phyloP scores from a whole-genome alignment of 2,329 filamentous ascomycete species.

The Fusarium caatingaense region DNA sequence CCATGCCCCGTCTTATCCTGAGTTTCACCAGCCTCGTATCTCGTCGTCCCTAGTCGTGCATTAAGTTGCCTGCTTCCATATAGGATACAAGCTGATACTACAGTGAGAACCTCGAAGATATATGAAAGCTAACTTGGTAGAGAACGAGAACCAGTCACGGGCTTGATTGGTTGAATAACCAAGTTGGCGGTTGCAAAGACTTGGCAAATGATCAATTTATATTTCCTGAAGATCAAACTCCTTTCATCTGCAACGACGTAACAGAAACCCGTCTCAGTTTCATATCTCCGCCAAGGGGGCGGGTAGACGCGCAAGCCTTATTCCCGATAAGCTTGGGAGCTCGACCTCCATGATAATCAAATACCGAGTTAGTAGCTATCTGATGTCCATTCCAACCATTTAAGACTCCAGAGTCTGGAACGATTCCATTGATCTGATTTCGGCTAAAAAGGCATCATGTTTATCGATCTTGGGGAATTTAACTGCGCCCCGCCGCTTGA shows the following conservation, averaged over 20 bases:
- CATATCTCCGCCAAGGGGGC: slow-evolving; percentile 20
- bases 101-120: neutral
- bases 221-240: neutral
- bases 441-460: slow-evolving; percentile 1
- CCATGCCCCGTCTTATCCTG: neutral
- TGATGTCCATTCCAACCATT: slow-evolving; percentile 4
- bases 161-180: neutral
- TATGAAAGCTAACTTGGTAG: neutral
- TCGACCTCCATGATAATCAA: neutral
- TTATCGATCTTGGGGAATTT: neutral
- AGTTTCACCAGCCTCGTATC: neutral
- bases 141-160: neutral
- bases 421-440: slow-evolving; percentile 14
- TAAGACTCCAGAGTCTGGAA: slow-evolving; percentile 6
- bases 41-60: neutral
- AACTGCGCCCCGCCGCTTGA: slow-evolving; percentile 17
- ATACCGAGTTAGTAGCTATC: neutral
- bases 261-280: slow-evolving; percentile 17
- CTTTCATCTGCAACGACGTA: slow-evolving; percentile 6
- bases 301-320: slow-evolving; percentile 32
- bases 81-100: neutral
- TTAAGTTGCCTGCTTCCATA: neutral
- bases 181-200: neutral
- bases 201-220: neutral
- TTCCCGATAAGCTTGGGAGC: slow-evolving; percentile 27